Conservation (phyloP, 2,329 filamentous ascomycete species). For the Sclerotinia minor region DNA sequence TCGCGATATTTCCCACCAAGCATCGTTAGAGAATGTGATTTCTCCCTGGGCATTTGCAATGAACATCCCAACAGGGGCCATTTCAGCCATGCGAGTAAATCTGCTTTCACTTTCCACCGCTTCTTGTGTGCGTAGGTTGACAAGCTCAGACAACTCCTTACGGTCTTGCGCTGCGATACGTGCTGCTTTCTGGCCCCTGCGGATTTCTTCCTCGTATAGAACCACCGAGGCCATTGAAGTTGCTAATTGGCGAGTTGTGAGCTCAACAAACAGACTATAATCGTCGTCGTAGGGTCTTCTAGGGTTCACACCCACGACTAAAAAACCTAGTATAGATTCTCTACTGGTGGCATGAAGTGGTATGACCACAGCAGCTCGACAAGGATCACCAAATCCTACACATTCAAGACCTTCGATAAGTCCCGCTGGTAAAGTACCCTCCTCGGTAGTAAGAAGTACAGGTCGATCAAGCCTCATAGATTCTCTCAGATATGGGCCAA, state of each 20-base stretch:
- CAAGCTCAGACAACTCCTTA: slow-evolving; percentile 73
- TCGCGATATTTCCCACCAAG: slow-evolving; percentile 68
- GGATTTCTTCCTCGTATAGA: slow-evolving; percentile 80
- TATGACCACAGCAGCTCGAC: slow-evolving; percentile 70
- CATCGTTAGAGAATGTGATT: slow-evolving; percentile 80
- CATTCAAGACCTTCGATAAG: slow-evolving; percentile 68
- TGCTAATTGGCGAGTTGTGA: slow-evolving; percentile 72
- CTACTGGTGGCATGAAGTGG: slow-evolving; percentile 75
- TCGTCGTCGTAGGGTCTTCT: slow-evolving; percentile 77
- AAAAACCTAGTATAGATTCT: slow-evolving; percentile 72
- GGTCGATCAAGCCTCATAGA: slow-evolving; percentile 69
- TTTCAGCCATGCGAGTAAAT: slow-evolving; percentile 58
- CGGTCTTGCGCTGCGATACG: slow-evolving; percentile 73
- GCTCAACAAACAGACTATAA: slow-evolving; percentile 74
- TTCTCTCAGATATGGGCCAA: slow-evolving; percentile 73
- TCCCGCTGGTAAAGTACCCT: slow-evolving; percentile 62
- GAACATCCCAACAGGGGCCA: slow-evolving; percentile 61
- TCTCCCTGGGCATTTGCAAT: slow-evolving; percentile 71
- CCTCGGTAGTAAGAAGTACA: slow-evolving; percentile 65
- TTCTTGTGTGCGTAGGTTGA: slow-evolving; percentile 64
- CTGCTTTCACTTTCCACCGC: slow-evolving; percentile 70
- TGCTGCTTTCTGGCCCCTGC: slow-evolving; percentile 70
- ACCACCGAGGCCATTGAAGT: slow-evolving; percentile 81
- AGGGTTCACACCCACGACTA: slow-evolving; percentile 77
- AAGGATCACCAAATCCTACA: slow-evolving; percentile 70